Base-by-base conservation (phyloP, 352 stramenopile genomes). In the Ophiocytium majus region DNA sequence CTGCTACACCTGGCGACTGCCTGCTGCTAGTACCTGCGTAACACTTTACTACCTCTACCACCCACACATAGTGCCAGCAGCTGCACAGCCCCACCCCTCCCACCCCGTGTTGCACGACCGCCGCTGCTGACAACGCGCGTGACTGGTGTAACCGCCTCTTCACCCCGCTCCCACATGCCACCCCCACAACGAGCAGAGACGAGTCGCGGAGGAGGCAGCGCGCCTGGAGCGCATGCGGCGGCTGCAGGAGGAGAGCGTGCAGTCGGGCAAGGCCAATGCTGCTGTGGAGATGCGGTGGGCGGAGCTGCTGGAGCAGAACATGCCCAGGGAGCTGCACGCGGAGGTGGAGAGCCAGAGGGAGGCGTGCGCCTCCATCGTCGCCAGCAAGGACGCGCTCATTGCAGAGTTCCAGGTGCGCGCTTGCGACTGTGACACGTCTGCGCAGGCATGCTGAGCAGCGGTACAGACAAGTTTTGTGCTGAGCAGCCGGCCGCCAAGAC, bases 241-340 rank as follows among this genome's bases (percentile, higher is more conserved):
- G 1, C 81, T 85, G 23, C 95, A 98, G 86, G 94, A 98, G 80
- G 95, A 98, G 87, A 93, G 95, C 10, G 92, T 97, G 32, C 90
- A 91, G 0, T 96, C 91, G 34, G 93, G 93, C 14, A 93, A 96
- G 64, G 93, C 95, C 80, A 98, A 98, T 81, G 95, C 94, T 0
- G 93, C 93, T 0, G 93, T 98, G 5, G 95, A 98, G 89, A 97
- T 98, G 94, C 91, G 93, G 75, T 94, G 97, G 88, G 95, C 93
- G 84, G 97, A 94, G 83, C 96, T 98, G 93, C 93, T 95, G 10
- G 93, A 97, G 84, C 94, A 95, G 84, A 96, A 92, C 84, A 98
- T 97, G 94, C 95, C 94, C 0, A 92, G 97, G 86, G 95, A 98
- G 89, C 91, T 98, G 34, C 91, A 97, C 76, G 90, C 92, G 10